Percentiles rank a stretch among this genome's conserved stretches.
Evolutionary conservation across 2,329 filamentous ascomycete species (phyloP).

Genomic region (Alternaria solani): DNA sequence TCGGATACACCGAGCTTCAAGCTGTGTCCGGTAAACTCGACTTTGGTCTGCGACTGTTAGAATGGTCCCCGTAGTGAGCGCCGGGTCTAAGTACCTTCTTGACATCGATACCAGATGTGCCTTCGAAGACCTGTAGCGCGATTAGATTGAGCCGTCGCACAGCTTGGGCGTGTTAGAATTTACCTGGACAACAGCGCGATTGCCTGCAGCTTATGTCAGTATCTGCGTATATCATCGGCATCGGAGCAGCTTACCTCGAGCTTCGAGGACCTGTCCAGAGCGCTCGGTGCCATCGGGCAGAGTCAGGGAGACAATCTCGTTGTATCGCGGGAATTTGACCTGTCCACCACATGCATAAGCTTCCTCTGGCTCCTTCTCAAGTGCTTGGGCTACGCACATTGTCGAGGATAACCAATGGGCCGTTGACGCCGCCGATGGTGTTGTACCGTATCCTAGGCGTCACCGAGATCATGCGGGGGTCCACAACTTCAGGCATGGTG

Average conservation of each 20-base stretch:
- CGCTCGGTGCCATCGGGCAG: conserved; percentile 93
- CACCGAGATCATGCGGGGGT: conserved; percentile 64
- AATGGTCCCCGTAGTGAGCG: conserved; percentile 17
- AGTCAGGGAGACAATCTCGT: conserved; percentile 96
- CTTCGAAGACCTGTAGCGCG: conserved; percentile 85
- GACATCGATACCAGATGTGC: conserved; percentile 95
- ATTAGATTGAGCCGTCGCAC: conserved; percentile 29
- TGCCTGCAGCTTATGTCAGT: conserved; percentile 65
- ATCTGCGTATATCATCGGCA: background rate
- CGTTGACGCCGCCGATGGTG: conserved; percentile 97
- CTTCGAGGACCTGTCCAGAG: conserved; percentile 95
- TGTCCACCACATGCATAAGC: conserved; percentile 53
- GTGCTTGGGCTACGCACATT: conserved; percentile 69
- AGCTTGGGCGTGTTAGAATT: background rate
- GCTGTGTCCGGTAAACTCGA: conserved; percentile 96
- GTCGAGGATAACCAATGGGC: conserved; percentile 95
- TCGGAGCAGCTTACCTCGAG: conserved; percentile 73
- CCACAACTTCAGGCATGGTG: conserved; percentile 51
- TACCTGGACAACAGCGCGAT: conserved; percentile 95
- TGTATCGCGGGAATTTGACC: conserved; percentile 98
- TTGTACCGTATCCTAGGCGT: conserved; percentile 89
- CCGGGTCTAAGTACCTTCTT: conserved; percentile 72
- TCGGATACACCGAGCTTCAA: conserved; percentile 98
- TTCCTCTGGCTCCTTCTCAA: conserved; percentile 9
- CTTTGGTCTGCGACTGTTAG: conserved; percentile 74